Percentiles rank a stretch among this genome's conserved stretches.
These are phyloP conservation scores for Tuber aestivum DNA, from an alignment of 495 filamentous ascomycete genomes.

Conservation along the genomic window DNA sequence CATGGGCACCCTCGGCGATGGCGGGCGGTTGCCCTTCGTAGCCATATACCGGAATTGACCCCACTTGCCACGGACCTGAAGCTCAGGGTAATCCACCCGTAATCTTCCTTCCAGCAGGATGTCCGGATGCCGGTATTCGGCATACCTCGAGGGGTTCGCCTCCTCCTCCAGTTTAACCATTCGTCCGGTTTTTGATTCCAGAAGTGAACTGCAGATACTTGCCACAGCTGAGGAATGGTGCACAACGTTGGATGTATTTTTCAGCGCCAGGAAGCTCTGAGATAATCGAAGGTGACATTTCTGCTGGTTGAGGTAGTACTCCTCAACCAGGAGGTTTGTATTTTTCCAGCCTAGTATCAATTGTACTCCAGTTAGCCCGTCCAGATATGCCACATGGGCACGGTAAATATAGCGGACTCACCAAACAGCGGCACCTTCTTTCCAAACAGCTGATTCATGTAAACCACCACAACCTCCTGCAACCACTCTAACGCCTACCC, in stretches of 20 bases:
- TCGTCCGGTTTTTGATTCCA: constrained; percentile 22
- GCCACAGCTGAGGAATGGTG: constrained; percentile 33
- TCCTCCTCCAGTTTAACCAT: constrained; percentile 31
- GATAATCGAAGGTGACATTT: constrained; percentile 34
- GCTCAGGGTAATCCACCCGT: constrained; percentile 18
- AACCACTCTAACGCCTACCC: constrained; percentile 32
- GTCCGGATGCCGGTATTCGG: constrained; percentile 34
- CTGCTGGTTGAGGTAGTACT: constrained; percentile 35
- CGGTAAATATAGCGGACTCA: neutral
- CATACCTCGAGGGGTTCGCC: constrained; percentile 28
- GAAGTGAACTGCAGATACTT: constrained; percentile 27
- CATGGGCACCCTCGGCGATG: constrained; percentile 27
- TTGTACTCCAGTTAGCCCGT: neutral
- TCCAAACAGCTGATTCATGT: constrained; percentile 32
- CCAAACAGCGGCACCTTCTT: constrained; percentile 27
- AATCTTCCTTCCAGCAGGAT: constrained; percentile 26
- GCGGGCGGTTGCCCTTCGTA: constrained; percentile 8
- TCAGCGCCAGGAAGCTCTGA: constrained; percentile 22
- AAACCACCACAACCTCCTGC: constrained; percentile 29
- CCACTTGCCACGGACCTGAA: constrained; percentile 34
- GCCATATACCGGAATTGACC: constrained; percentile 11
- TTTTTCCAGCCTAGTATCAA: constrained; percentile 31
- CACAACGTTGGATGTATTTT: constrained; percentile 32
- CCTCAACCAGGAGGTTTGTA: constrained; percentile 35
- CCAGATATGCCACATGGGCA: neutral